Evolutionary conservation across 2,329 filamentous ascomycete genomes (phyloP), one percentile per base, ranked within the genome.

Genomic region (Epicoccum nigrum): DNA sequence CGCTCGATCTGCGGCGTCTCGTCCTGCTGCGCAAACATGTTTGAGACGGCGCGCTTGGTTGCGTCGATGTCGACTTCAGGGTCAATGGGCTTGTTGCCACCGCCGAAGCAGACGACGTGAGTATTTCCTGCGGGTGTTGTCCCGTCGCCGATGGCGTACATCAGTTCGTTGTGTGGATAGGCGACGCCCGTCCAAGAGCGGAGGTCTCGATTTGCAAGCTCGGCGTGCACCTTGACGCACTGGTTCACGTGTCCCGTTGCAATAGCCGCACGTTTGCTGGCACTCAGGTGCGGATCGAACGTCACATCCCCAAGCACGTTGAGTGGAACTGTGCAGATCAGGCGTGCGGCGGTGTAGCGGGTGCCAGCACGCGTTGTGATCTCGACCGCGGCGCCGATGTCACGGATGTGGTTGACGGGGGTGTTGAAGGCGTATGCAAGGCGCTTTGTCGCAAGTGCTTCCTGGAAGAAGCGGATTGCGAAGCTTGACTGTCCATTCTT

Each of bases 71-170:
- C 62, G 6, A 76, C 74, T 11, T 79, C 77, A 0, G 76, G 76
- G 2, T 78, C 65, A 4, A 80, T 72, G 30, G 78, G 76, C n/a
- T 76, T 76, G 11, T 73, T 59, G 2, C 70, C 56, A 0, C 72
- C 73, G 0, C 79, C 77, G 42, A 81, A 81, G 1, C 71, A 70
- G 0, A 81, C 79, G 1, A 81, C 62, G 28, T 81, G 79, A 0
- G 78, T 79, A 31, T 80, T 79, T 0, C 78, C 77, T 0, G 71
- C 70, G 0, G 58, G 62, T 23, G 58, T 61, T 9, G 54, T 63
- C 19, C 79, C 78, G 46, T 81, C 78, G 0, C 74, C 79, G 5
- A 79, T 72, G 0, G 69, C 74, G 37, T 77, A 80, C 3, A 71
- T 67, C 0, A 81, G 67, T 13, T 72, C 69, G 15, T 78, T 79